A percentile compares a stretch with the other conserved stretches of the same genome.
Evolutionary conservation across 352 stramenopile genomes (phyloP).

Genomic region (Blastocystis hominis): DNA sequence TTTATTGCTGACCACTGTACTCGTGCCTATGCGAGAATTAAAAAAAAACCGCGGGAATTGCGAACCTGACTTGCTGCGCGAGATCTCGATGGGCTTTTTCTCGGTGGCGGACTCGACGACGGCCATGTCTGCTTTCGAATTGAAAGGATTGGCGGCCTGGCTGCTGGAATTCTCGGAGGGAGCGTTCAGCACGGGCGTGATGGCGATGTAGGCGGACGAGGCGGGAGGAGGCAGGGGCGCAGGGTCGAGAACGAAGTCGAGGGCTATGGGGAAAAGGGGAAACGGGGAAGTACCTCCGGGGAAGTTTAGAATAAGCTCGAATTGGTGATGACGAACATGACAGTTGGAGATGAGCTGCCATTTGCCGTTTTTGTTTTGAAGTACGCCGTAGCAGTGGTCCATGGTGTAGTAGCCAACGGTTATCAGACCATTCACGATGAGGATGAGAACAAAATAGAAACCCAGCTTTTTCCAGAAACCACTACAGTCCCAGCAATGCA

Average conservation of each 20-base stretch:
- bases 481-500: neutral
- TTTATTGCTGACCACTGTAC: slow-evolving; percentile 37
- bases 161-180: neutral
- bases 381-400: slow-evolving; percentile 20
- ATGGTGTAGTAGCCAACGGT: slow-evolving; percentile 29
- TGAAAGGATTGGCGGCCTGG: neutral
- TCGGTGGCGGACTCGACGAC: slow-evolving; percentile 1
- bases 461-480: slow-evolving; percentile 42
- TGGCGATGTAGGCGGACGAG: slow-evolving; percentile 36
- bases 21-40: neutral
- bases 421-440: slow-evolving; percentile 24
- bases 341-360: neutral
- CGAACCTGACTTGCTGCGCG: neutral
- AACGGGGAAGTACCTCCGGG: neutral
- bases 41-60: no score
- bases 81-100: slow-evolving; percentile 41
- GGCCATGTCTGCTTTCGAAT: slow-evolving; percentile 35
- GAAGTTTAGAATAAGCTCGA: slow-evolving; percentile 39
- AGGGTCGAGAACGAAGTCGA: slow-evolving; percentile 39
- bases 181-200: slow-evolving; percentile 34
- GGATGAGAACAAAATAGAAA: slow-evolving; percentile 48
- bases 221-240: slow-evolving; percentile 39
- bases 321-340: neutral
- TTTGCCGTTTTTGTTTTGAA: neutral
- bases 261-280: neutral